phyloP scores from a whole-genome alignment of 2,329 filamentous ascomycete species.

The Canariomyces notabilis region DNA sequence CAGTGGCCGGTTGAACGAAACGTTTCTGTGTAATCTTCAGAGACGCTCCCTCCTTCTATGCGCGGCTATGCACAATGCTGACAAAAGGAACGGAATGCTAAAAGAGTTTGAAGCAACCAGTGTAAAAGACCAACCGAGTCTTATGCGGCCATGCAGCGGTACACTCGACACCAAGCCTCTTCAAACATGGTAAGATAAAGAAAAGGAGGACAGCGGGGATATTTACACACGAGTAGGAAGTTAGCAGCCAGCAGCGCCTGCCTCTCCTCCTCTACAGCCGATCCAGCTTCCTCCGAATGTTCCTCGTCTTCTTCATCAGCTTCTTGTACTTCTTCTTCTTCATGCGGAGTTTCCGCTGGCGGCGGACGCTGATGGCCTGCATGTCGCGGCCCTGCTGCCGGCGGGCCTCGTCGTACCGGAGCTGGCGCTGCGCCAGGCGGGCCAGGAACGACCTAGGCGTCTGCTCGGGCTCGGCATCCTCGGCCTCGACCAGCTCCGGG shows the following conservation, averaged over 20 bases:
- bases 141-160: slow-evolving; percentile 4
- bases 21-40: too few species aligned
- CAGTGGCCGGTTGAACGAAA: background rate
- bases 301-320: slow-evolving; percentile 87
- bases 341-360: slow-evolving; percentile 95
- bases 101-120: background rate
- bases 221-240: slow-evolving; percentile 16
- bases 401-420: slow-evolving; percentile 52
- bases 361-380: slow-evolving; percentile 82
- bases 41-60: slow-evolving; percentile 5
- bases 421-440: slow-evolving; percentile 62
- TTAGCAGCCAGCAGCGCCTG: background rate
- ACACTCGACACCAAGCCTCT: slow-evolving; percentile 10
- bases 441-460: slow-evolving; percentile 57
- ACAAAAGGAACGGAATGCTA: slow-evolving; percentile 4
- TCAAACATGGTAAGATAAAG: slow-evolving; percentile 5
- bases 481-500: slow-evolving; percentile 52
- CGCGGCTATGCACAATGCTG: slow-evolving; percentile 7
- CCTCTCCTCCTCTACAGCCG: slow-evolving; percentile 48
- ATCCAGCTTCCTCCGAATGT: slow-evolving; percentile 78
- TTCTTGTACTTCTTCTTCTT: slow-evolving; percentile 99
- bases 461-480: slow-evolving; percentile 37
- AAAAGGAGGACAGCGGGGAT: slow-evolving; percentile 10
- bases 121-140: background rate
- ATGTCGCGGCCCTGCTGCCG: slow-evolving; percentile 51